Evolutionary conservation across 371 early-diverging fungal species (phyloP).

Genomic region (Blakeslea trispora): DNA sequence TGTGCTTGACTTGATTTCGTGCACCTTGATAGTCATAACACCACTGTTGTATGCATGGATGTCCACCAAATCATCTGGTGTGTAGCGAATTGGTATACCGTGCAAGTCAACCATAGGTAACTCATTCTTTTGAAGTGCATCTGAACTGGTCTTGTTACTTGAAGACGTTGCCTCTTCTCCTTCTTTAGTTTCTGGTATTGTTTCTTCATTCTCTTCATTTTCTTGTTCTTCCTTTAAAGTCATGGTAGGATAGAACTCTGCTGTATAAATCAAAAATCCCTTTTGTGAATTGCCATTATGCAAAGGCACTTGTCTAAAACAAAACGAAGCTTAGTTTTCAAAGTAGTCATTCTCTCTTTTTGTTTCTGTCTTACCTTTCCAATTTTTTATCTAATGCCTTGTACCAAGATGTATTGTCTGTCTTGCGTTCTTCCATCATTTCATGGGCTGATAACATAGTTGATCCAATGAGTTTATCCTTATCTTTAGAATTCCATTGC

Average conservation of each 20-base stretch:
- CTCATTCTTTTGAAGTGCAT: not conserved
- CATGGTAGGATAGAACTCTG: conserved; percentile 68
- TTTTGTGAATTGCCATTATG: conserved; percentile 51
- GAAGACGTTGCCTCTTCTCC: too few species aligned
- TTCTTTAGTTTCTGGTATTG: too few species aligned
- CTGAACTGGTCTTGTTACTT: too few species aligned
- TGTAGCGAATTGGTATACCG: conserved; percentile 34
- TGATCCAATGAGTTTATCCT: conserved; percentile 70
- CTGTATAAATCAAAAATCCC: conserved; percentile 63
- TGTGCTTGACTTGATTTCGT: conserved; percentile 32
- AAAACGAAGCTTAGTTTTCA: too few species aligned
- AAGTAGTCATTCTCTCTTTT: not conserved
- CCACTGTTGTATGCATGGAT: conserved; percentile 34
- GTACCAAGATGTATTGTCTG: conserved; percentile 32
- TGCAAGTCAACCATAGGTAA: conserved; percentile 31
- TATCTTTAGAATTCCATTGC: conserved; percentile 67
- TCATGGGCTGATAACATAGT: conserved; percentile 48
- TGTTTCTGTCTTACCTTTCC: too few species aligned
- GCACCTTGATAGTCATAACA: conserved; percentile 42
- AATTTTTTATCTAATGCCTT: conserved; percentile 26
- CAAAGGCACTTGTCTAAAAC: conserved; percentile 54
- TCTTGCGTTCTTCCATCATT: conserved; percentile 30
- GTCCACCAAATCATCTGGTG: conserved; percentile 47
- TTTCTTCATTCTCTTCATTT: conserved; percentile 13
- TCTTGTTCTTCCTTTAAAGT: conserved; percentile 15